Evolutionary conservation across 2,329 filamentous ascomycete genomes (phyloP).

Genomic region (Fusarium xyrophilum): DNA sequence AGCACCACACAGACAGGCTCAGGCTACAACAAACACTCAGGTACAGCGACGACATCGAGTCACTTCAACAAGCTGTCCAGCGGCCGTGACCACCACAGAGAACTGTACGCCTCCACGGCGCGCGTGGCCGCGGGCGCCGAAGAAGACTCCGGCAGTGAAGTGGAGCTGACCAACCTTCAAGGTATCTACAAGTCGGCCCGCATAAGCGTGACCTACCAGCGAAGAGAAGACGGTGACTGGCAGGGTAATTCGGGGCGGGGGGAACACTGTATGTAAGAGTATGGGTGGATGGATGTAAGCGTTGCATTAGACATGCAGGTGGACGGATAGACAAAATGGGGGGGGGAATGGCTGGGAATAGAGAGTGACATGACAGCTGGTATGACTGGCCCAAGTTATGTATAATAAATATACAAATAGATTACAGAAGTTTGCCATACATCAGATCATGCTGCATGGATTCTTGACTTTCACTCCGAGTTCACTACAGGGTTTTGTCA

Average conservation of each 20-base stretch:
- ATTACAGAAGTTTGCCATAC: not conserved
- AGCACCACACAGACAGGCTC: slow-evolving; percentile 21
- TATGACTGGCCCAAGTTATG: not conserved
- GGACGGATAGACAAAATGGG: not conserved
- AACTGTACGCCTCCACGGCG: slow-evolving; percentile 14
- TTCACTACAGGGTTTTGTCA: fast-evolving
- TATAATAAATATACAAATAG: not conserved
- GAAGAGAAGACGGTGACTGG: slow-evolving; percentile 9
- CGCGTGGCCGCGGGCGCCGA: slow-evolving; percentile 17
- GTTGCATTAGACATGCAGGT: not conserved
- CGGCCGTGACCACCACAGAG: slow-evolving; percentile 21
- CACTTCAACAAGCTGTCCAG: slow-evolving; percentile 35
- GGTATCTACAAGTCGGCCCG: slow-evolving; percentile 38
- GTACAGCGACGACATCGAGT: slow-evolving; percentile 3
- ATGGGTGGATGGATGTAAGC: not conserved
- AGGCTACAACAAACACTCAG: slow-evolving; percentile 23
- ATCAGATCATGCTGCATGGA: not conserved
- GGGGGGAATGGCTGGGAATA: not conserved
- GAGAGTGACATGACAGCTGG: not conserved
- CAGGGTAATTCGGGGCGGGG: not conserved
- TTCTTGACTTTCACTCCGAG: fast-evolving
- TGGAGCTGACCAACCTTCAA: slow-evolving; percentile 32
- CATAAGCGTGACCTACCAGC: slow-evolving; percentile 31
- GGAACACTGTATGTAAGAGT: not conserved
- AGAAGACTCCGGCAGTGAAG: slow-evolving; percentile 36